Conservation (phyloP, 192 early-diverging fungal genomes). For the Backusella westeae region DNA sequence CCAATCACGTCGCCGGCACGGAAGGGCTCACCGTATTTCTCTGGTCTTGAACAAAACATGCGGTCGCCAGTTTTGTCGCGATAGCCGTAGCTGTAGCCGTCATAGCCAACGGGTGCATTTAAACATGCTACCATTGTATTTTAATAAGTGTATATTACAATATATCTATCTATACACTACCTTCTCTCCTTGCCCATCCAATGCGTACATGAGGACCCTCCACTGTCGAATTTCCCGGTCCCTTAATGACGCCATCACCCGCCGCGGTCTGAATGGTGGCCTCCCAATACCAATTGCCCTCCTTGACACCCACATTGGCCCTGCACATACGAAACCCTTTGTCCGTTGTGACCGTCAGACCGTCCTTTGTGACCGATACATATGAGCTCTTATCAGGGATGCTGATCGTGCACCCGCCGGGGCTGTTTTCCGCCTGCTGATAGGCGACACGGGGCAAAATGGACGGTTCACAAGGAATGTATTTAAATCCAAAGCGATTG, state of each 20-base stretch:
- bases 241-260: conserved; percentile 44
- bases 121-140: conserved; percentile 38
- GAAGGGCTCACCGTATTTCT: conserved; percentile 56
- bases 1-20: conserved; percentile 64
- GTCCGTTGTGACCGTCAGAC: conserved; percentile 58
- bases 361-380: conserved; percentile 53
- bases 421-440: conserved; percentile 46
- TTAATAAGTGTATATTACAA: not conserved
- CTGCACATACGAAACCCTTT: conserved; percentile 64
- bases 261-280: conserved; percentile 44
- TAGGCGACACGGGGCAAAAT: conserved; percentile 45
- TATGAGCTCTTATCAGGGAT: conserved; percentile 60
- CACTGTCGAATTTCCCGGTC: not conserved
- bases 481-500: conserved; percentile 60
- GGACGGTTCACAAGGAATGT: conserved; percentile 54
- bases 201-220: conserved; percentile 63
- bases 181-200: conserved; percentile 64
- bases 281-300: conserved; percentile 66
- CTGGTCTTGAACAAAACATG: conserved; percentile 49
- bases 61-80: conserved; percentile 64
- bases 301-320: conserved; percentile 56
- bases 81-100: conserved; percentile 63
- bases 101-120: conserved; percentile 65
- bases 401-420: conserved; percentile 45
- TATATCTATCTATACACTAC: conserved; percentile 19